Evolutionary conservation across 257 asterid species (phyloP), one percentile per base, ranked within the genome.

Genomic region (Marsdenia floribunda): DNA sequence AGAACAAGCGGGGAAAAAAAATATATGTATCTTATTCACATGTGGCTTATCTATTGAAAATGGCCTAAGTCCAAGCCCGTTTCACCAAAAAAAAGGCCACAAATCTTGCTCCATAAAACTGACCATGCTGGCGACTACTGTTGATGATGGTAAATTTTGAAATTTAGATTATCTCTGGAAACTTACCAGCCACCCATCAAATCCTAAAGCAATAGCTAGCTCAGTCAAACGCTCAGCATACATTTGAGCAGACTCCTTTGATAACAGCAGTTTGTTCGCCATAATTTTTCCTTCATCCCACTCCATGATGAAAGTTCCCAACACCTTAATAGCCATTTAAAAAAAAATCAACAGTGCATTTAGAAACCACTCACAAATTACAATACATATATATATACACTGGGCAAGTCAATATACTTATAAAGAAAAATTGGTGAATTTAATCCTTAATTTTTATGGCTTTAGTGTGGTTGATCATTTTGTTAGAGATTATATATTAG

Each of bases 151-250:
- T 21, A 33, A 26, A 38, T 38, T 22, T 13, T 24, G 33, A 29
- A 37, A 74, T 57, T 66, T 50, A 72, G 59, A 42, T 24, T 67
- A 4, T 21, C 57, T 7, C n/a, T 16, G 71, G 37, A 76, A 68
- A 74, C 86, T 82, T 86, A 94, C 99, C 93, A 94, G 90, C 99
- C 99, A 94, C 15, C 99, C 99, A 87, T 94, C 99, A 80, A 94
- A 90, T 77, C 97, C 95, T 64, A 94, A 83, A 79, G 90, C 91
- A 77, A 79, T 87, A 75, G 99, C 96, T 74, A 94, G 96, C 90
- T 94, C 97, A 26, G 85, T 74, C 80, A 94, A 83, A 53, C 93
- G 84, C 81, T 89, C 96, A 38, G 99, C 98, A 66, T 90, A 94
- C 96, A 87, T 87, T 42, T 81, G 86, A 80, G 87, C 87, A 42